Conservation (phyloP, 306 rosid species). For the Oemleria cerasiformis region DNA sequence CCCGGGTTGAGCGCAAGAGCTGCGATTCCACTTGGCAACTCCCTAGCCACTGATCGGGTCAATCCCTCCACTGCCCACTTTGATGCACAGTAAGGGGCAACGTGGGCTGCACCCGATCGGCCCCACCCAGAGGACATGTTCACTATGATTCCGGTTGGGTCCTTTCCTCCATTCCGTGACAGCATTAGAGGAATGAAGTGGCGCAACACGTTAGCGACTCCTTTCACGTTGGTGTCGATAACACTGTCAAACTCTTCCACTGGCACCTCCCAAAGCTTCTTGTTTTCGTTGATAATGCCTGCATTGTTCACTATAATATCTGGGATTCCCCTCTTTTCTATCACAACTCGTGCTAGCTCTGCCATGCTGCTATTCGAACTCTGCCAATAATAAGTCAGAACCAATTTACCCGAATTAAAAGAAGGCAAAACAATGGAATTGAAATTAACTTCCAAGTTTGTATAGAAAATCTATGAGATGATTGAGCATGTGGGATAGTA, state of each 20-base stretch:
- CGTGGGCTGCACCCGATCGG: conserved; percentile 87
- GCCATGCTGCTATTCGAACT: conserved; percentile 51
- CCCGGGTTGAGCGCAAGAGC: conserved; percentile 83
- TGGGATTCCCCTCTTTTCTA: conserved; percentile 56
- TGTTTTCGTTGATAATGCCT: conserved; percentile 75
- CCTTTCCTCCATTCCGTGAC: not conserved
- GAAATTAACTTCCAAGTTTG: not conserved
- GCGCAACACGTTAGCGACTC: conserved; percentile 67
- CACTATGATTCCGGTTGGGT: conserved; percentile 58
- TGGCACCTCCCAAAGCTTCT: conserved; percentile 86
- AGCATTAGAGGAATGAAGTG: conserved; percentile 82
- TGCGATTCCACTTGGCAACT: conserved; percentile 76
- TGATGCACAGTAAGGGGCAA: conserved; percentile 91
- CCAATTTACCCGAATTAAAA: not conserved
- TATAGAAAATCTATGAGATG: not conserved
- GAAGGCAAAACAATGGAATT: not conserved
- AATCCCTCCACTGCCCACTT: conserved; percentile 95
- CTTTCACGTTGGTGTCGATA: conserved; percentile 75
- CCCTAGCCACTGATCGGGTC: conserved; percentile 75
- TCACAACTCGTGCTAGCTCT: conserved; percentile 53
- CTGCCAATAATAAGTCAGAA: conserved; percentile 21
- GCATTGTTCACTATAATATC: conserved; percentile 84
- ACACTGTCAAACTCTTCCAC: conserved; percentile 68
- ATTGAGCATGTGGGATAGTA: not conserved
- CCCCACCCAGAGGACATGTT: conserved; percentile 99